These are phyloP conservation scores for Saccharomyces pastorianus DNA, from an alignment of 1,139 yeast genomes.

Conservation along the genomic window DNA sequence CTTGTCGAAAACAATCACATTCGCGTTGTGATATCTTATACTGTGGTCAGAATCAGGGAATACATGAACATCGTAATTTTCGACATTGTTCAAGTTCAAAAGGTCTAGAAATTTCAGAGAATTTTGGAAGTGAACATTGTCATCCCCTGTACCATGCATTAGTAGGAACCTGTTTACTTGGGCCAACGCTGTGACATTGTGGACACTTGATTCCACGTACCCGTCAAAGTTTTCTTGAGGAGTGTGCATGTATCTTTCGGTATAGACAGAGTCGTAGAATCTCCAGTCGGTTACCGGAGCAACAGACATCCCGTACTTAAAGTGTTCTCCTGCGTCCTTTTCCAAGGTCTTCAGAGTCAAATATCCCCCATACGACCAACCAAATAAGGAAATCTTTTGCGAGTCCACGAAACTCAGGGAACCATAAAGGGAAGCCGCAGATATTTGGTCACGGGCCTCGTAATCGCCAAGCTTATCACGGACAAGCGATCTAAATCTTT, in stretches of 20 bases:
- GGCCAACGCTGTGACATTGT: conserved; percentile 40
- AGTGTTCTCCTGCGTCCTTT: conserved; percentile 49
- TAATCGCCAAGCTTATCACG: conserved; percentile 58
- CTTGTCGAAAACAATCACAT: conserved; percentile 56
- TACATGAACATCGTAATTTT: conserved; percentile 64
- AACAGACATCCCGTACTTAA: conserved; percentile 65
- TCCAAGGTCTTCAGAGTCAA: conserved; percentile 68
- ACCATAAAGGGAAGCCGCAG: conserved; percentile 57
- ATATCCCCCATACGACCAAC: conserved; percentile 82
- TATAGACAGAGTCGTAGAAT: conserved; percentile 66
- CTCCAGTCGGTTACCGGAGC: conserved; percentile 81
- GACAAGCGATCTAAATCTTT: conserved; percentile 52
- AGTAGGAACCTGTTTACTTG: conserved; percentile 50
- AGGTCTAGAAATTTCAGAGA: conserved; percentile 55
- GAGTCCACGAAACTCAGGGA: conserved; percentile 48
- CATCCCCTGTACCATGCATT: conserved; percentile 80
- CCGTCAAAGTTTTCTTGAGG: conserved; percentile 58
- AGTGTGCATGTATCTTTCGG: conserved; percentile 69
- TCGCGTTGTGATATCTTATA: conserved; percentile 64
- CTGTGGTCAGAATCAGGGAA: conserved; percentile 77
- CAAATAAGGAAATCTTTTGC: conserved; percentile 62
- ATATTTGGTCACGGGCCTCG: conserved; percentile 64
- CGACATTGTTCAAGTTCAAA: conserved; percentile 49
- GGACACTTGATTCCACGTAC: conserved; percentile 46
- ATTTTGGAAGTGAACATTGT: conserved; percentile 74